phyloP scores from a whole-genome alignment of 345 rosid species.

The Aethionema arabicum region DNA sequence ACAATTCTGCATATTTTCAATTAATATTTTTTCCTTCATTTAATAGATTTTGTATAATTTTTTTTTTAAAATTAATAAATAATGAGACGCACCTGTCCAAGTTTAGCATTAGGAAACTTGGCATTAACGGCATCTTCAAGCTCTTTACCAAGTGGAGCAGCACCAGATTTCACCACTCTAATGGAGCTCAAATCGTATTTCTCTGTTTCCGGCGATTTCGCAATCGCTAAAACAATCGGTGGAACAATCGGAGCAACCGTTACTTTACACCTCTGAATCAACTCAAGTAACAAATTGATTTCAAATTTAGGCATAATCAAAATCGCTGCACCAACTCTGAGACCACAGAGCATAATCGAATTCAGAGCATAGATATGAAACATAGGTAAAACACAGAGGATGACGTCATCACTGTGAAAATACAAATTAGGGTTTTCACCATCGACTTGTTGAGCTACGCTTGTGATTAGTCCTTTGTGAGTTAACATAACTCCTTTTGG shows the following conservation, averaged over 20 bases:
- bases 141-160: constrained; percentile 90
- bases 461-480: constrained; percentile 70
- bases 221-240: constrained; percentile 69
- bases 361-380: constrained; percentile 79
- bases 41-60: too few relatives aligned
- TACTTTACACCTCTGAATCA: constrained; percentile 59
- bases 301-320: constrained; percentile 86
- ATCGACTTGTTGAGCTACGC: constrained; percentile 89
- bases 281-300: constrained; percentile 48
- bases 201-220: constrained; percentile 55
- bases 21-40: too few relatives aligned
- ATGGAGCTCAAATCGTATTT: constrained; percentile 70
- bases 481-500: constrained; percentile 97
- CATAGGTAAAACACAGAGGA: constrained; percentile 71
- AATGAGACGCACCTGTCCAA: constrained; percentile 68
- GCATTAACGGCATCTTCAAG: constrained; percentile 72
- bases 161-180: constrained; percentile 71
- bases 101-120: constrained; percentile 72
- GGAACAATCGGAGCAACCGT: constrained; percentile 85
- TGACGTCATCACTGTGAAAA: constrained; percentile 63
- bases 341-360: constrained; percentile 68
- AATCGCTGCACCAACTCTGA: constrained; percentile 81
- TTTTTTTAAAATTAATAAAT: neutral
- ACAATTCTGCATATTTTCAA: too few relatives aligned
- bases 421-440: constrained; percentile 93